Base-by-base conservation (phyloP, 169 alveolate genomes). In the Cryptosporidium ubiquitum region DNA sequence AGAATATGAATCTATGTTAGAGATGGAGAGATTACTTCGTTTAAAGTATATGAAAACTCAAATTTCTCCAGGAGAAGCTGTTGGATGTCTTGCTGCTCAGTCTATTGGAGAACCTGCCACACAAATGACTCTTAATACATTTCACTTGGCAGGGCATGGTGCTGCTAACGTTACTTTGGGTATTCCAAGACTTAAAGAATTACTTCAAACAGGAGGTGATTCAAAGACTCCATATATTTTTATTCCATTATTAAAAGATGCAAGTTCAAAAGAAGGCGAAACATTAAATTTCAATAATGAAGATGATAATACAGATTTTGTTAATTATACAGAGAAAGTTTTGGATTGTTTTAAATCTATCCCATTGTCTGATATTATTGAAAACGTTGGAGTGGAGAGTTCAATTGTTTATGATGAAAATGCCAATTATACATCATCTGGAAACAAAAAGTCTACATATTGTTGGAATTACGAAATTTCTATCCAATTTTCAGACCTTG, bases 101-200 rank as follows among this genome's bases (percentile, higher is more conserved):
- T 95, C 98, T 39, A 97, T 98, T 49, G 99, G 99, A 35, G 99
- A 99, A 84, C 99, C 99, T 0, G 98, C 99, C 37, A 99, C 99
- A 29, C 99, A 99, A 93, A 98, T 99, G 99, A 99, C 99, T 9
- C 93, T 99, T 69, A 99, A 99, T 93, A 99, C 99, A 31, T 99
- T 99, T 96, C 99, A 99, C 95, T 95, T 99, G 91, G 99, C 99
- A 3, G 99, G 99, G 1, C 99, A 97, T 86, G 99, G 99, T 18
- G 99, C 99, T 14, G 99, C 98, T 35, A 99, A 99, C 94, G 99
- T 99, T 49, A 99, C 99, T 5, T 93, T 99, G 91, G 99, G 99
- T 89, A 98, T 99, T 55, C 99, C 99, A 18, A 95, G 99, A 85
- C 93, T 98, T 73, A 96, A 98, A 85, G 99, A 99, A 93, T 92